Evolutionary conservation across 202 grass and related monocot species (phyloP).

Genomic region (Panicum virgatum): DNA sequence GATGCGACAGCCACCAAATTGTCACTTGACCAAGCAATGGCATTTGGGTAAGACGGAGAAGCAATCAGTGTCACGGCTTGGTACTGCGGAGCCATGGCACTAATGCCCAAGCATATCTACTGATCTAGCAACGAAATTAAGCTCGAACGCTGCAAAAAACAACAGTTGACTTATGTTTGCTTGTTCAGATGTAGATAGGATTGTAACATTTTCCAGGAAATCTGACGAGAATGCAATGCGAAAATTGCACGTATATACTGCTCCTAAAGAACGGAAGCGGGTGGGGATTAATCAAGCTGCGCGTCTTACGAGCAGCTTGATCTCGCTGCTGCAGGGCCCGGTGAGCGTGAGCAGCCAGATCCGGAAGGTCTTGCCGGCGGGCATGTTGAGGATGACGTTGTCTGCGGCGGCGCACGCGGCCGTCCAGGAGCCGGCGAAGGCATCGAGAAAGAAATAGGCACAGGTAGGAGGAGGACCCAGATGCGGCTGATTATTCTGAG

Average conservation of each 20-base stretch:
- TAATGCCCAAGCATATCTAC: not conserved
- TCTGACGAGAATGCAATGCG: conserved; percentile 14
- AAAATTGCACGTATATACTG: not conserved
- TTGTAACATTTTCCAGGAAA: conserved; percentile 51
- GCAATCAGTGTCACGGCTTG: conserved; percentile 62
- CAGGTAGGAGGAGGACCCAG: too few relatives aligned
- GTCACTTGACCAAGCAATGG: conserved; percentile 80
- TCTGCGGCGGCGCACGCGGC: conserved; percentile 39
- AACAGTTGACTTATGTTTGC: not conserved
- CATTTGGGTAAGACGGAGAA: conserved; percentile 69
- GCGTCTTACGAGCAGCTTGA: conserved; percentile 36
- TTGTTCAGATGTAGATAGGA: conserved; percentile 9
- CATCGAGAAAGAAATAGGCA: conserved; percentile 10
- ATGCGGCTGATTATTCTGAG: not conserved
- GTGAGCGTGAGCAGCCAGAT: conserved; percentile 52
- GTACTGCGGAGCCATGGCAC: conserved; percentile 54
- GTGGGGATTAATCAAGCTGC: too few relatives aligned
- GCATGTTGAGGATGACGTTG: conserved; percentile 44
- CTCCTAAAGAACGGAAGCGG: not conserved
- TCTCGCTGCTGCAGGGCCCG: conserved; percentile 44
- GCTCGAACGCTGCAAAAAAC: conserved; percentile 5
- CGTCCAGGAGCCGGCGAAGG: conserved; percentile 48
- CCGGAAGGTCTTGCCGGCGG: conserved; percentile 49
- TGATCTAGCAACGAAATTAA: not conserved
- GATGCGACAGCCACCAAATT: conserved; percentile 87